Evolutionary conservation across 208 protist genomes (phyloP).

Genomic region (Trypanosoma vivax): DNA sequence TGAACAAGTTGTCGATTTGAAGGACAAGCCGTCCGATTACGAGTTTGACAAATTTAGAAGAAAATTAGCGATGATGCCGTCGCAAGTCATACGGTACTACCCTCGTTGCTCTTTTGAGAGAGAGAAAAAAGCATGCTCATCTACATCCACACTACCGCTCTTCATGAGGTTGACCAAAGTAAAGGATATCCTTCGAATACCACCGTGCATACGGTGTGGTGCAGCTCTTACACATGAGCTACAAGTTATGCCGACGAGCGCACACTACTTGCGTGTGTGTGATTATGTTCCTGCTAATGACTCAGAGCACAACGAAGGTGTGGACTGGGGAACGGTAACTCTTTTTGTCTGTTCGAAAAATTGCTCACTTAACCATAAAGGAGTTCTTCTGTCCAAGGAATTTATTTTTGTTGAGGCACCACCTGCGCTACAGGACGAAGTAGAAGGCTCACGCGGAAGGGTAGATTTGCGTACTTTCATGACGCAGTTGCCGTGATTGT

Average conservation of each 20-base stretch:
- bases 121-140: not conserved
- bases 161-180: constrained; percentile 76
- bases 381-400: constrained; percentile 49
- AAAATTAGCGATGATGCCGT: constrained; percentile 47
- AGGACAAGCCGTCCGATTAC: constrained; percentile 63
- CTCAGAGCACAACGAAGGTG: constrained; percentile 39
- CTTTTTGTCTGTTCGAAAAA: constrained; percentile 65
- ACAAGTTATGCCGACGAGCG: constrained; percentile 73
- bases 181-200: constrained; percentile 30
- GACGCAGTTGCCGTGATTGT: not conserved
- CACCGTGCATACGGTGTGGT: constrained; percentile 53
- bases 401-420: constrained; percentile 49
- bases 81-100: constrained; percentile 78
- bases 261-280: constrained; percentile 62
- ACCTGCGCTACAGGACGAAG: constrained; percentile 22
- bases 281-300: constrained; percentile 25
- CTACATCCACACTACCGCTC: constrained; percentile 25
- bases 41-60: constrained; percentile 74
- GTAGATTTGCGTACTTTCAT: constrained; percentile 16
- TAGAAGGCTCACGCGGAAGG: constrained; percentile 1
- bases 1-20: constrained; percentile 56
- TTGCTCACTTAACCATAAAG: constrained; percentile 32
- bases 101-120: constrained; percentile 9
- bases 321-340: constrained; percentile 75
- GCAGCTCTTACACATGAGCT: constrained; percentile 61